Evolutionary conservation across 805 yeast species (phyloP).

Genomic region (Tetrapisispora phaffii): DNA sequence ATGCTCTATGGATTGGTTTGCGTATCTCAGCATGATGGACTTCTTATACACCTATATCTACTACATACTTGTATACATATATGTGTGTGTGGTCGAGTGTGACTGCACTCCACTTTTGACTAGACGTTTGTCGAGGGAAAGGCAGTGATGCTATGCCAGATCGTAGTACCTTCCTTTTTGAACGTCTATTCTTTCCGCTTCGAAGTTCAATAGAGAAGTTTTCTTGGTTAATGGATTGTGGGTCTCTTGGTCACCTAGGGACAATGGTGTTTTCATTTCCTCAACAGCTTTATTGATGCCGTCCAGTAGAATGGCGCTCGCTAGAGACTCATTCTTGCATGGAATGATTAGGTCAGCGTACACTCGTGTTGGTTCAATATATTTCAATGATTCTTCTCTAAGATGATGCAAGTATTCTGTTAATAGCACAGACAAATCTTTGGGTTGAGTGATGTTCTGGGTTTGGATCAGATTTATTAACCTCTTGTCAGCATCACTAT

Average conservation of each 20-base stretch:
- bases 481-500: conserved; percentile 77
- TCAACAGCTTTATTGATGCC: conserved; percentile 26
- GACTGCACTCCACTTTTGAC: too few species aligned
- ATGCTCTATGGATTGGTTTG: too few species aligned
- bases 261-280: conserved; percentile 9
- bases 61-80: too few species aligned
- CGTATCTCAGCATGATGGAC: too few species aligned
- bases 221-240: conserved; percentile 1
- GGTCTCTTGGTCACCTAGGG: neutral
- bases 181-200: conserved; percentile 24
- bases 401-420: conserved; percentile 23
- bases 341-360: conserved; percentile 28
- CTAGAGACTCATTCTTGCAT: conserved; percentile 19
- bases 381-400: conserved; percentile 25
- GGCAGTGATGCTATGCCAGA: conserved; percentile 10
- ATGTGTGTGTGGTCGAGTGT: too few species aligned
- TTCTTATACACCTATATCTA: too few species aligned
- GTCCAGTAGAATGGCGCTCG: conserved; percentile 23
- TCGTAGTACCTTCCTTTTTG: conserved; percentile 27
- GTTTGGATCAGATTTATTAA: conserved; percentile 62
- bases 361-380: conserved; percentile 24
- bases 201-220: conserved; percentile 22
- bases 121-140: too few species aligned
- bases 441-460: conserved; percentile 7
- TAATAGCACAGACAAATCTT: conserved; percentile 15